Percentiles rank a stretch among this genome's conserved stretches.
phyloP scores from a whole-genome alignment of 2,329 filamentous ascomycete genomes.

The Fusarium mundagurra region DNA sequence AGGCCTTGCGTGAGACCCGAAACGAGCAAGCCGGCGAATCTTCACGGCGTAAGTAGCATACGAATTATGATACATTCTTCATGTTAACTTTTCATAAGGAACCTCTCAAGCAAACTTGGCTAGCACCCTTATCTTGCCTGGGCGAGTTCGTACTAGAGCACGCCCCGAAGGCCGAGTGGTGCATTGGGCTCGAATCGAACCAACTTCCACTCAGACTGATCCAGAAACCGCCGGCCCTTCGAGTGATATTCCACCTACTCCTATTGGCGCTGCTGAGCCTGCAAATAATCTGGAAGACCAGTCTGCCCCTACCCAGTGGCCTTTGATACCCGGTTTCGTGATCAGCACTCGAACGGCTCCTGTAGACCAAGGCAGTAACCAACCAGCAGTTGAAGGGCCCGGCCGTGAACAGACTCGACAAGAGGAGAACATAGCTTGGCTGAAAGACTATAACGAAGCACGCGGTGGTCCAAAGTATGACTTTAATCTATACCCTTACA shows the following conservation, averaged over 20 bases:
- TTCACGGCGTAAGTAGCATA: background rate
- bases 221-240: background rate
- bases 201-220: background rate
- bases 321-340: constrained; percentile 14
- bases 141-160: background rate
- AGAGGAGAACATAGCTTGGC: constrained; percentile 2
- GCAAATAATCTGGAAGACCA: background rate
- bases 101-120: background rate
- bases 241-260: background rate
- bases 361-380: background rate
- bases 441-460: background rate
- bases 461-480: background rate
- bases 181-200: background rate
- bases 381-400: background rate
- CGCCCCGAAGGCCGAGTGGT: background rate
- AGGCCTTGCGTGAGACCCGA: background rate
- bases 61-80: background rate
- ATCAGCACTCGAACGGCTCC: constrained; percentile 15
- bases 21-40: background rate
- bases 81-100: background rate
- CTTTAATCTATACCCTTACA: constrained; percentile 40
- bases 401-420: background rate
- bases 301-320: background rate
- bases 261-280: background rate
- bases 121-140: constrained; percentile 4